Evolutionary conservation across 768 basidiomycete genomes (phyloP).

Genomic region (Phlebiopsis gigantea): DNA sequence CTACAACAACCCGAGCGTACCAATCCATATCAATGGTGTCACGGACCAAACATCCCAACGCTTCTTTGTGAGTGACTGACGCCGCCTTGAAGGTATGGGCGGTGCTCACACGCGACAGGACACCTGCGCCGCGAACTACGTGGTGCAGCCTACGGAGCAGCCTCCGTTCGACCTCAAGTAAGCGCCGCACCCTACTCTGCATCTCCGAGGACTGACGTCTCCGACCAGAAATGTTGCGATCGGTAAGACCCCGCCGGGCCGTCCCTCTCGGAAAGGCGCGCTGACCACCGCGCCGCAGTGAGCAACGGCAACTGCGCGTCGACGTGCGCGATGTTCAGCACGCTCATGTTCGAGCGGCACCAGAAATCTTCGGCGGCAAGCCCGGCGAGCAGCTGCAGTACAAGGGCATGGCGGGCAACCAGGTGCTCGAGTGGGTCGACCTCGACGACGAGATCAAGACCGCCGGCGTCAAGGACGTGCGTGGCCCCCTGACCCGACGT

Average conservation of each 20-base stretch:
- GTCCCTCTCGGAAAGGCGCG: too few relatives aligned
- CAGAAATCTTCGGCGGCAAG: slow-evolving; percentile 51
- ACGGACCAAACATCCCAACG: slow-evolving; percentile 28
- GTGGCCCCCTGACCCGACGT: slow-evolving; percentile 4
- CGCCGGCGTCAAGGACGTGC: slow-evolving; percentile 28
- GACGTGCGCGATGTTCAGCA: slow-evolving; percentile 60
- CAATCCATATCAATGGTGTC: slow-evolving; percentile 25
- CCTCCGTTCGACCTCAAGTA: slow-evolving; percentile 45
- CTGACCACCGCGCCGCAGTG: slow-evolving; percentile 12
- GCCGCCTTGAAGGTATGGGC: not conserved
- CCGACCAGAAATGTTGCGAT: slow-evolving; percentile 22
- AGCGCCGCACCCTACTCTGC: not conserved
- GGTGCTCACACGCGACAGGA: slow-evolving; percentile 21
- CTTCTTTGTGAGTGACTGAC: slow-evolving; percentile 24
- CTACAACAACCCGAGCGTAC: slow-evolving; percentile 27
- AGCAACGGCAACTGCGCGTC: slow-evolving; percentile 41
- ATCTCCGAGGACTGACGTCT: not conserved
- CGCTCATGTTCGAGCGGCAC: slow-evolving; percentile 54
- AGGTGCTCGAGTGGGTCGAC: slow-evolving; percentile 57
- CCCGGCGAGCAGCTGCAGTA: slow-evolving; percentile 45
- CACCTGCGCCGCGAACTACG: slow-evolving; percentile 25
- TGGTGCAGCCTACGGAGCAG: slow-evolving; percentile 32
- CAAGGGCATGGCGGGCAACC: slow-evolving; percentile 59
- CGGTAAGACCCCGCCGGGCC: slow-evolving; percentile 14
- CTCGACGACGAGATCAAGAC: slow-evolving; percentile 60